Base-by-base conservation (phyloP, 192 early-diverging fungal genomes). In the Phlyctochytrium arcticum region DNA sequence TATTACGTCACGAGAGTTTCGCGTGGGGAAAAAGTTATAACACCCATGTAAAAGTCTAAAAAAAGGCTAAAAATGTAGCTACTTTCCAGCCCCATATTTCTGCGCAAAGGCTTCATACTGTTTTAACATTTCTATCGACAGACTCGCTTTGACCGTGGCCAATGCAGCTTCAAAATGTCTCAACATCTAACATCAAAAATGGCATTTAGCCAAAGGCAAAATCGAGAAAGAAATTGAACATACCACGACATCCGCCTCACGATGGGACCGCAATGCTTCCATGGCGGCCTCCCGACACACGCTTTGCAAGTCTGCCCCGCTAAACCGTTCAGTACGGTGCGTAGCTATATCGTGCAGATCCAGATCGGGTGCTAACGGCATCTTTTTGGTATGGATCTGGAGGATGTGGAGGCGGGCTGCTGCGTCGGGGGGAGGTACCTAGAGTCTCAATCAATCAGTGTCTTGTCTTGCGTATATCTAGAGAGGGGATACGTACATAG, bases 271-370 rank as follows among this genome's bases (percentile, higher is more conserved):
- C 54, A 87, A 44, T 19, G 74, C 72, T 27, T 55, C 62, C 54
- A 87, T 68, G n/a, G 81, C 80, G 1, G 86, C 84, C 60, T 87
- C 86, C 7, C 84, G 61, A 60, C 86, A 87, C 24, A 87, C 39
- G 9, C 69, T 77, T 48, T 88, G 79, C 49, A 94, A 48, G 69
- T 94, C 91, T 3, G 91, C 91, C 19, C 90, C 90, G 19, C 86
- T 89, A 68, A 76, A 93, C n/a, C 75, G 62, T n/a, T 77, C 81
- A 15, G 88, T 90, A 23, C 54, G 29, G 17, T 60, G 21, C 4
- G 19, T 36, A 0, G 91, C 86, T 8, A 94, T n/a, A 5, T 33
- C 0, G 0, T 60, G 63, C 4, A 85, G 44, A 47, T 80, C 64
- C 10, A 87, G 78, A 42, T 84, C 81, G 6, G 61, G 36, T 0